Percentiles rank a stretch among this genome's conserved stretches.
phyloP scores from a whole-genome alignment of 768 basidiomycete species.

The Phylloporus rhodoxanthus region DNA sequence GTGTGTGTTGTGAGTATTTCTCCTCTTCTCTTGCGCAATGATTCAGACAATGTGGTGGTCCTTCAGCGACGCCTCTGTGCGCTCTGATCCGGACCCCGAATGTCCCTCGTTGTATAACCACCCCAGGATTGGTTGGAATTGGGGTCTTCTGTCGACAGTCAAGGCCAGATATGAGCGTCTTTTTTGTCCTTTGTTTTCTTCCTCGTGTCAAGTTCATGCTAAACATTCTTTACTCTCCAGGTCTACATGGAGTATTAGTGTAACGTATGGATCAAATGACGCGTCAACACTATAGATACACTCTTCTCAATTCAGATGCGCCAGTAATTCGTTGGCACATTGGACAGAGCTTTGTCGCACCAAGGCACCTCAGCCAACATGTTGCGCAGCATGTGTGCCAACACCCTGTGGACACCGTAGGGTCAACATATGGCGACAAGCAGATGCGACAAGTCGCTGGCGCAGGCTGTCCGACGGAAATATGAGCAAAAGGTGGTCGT shows the following conservation, averaged over 20 bases:
- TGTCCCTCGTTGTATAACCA: conserved; percentile 42
- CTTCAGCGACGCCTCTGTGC: conserved; percentile 10
- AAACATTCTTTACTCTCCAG: conserved; percentile 4
- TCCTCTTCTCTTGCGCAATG: conserved; percentile 22
- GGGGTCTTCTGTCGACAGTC: conserved; percentile 50
- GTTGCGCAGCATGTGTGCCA: conserved; percentile 83
- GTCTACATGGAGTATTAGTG: conserved; percentile 5
- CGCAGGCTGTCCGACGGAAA: conserved; percentile 12
- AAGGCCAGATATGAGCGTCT: conserved; percentile 85
- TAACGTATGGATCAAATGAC: not conserved
- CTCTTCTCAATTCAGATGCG: conserved; percentile 65
- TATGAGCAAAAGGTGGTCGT: conserved; percentile 25
- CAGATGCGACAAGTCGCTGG: conserved; percentile 64
- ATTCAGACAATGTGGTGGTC: conserved; percentile 71
- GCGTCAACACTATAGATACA: conserved; percentile 50
- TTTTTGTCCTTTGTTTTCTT: not conserved
- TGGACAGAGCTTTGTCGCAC: conserved; percentile 76
- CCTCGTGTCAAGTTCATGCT: not conserved
- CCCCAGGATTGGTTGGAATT: conserved; percentile 43
- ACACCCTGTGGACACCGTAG: conserved; percentile 77
- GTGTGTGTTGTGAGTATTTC: conserved; percentile 27
- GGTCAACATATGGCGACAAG: conserved; percentile 69
- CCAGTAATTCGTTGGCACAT: conserved; percentile 84
- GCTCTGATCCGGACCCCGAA: conserved; percentile 21
- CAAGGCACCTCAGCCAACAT: conserved; percentile 82